Conservation (phyloP, 2,329 filamentous ascomycete species). For the Fusarium sp. region DNA sequence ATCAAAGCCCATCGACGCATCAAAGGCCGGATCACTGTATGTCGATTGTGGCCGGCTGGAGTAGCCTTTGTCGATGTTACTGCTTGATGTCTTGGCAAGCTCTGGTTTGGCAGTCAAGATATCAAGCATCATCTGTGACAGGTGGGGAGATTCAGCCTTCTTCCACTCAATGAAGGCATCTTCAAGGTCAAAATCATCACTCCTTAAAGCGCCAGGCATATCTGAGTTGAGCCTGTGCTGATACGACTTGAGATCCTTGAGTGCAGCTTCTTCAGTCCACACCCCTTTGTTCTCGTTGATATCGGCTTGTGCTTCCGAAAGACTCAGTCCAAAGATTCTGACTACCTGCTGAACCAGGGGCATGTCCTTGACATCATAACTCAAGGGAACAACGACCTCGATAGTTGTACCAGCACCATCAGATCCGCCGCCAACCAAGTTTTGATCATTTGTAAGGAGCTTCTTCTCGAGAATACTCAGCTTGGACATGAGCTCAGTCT, state of each 20-base stretch:
- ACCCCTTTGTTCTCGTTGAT: conserved; percentile 83
- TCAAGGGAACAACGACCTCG: conserved; percentile 86
- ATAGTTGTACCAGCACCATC: conserved; percentile 66
- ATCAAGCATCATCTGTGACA: conserved; percentile 94
- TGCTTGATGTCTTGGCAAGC: conserved; percentile 80
- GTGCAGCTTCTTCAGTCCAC: conserved; percentile 93
- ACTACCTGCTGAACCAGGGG: conserved; percentile 89
- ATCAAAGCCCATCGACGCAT: conserved; percentile 66
- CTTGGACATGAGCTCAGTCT: conserved; percentile 84
- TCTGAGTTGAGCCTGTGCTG: conserved; percentile 88
- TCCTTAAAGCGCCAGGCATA: conserved; percentile 80
- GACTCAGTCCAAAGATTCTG: conserved; percentile 84
- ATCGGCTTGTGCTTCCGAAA: conserved; percentile 85
- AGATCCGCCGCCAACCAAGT: conserved; percentile 66
- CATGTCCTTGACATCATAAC: conserved; percentile 97
- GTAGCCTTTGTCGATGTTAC: conserved; percentile 68
- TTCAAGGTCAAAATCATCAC: conserved; percentile 89
- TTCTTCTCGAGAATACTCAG: conserved; percentile 91
- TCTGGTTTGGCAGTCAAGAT: conserved; percentile 89
- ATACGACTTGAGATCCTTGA: conserved; percentile 93
- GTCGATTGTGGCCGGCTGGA: conserved; percentile 63
- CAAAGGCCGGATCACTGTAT: conserved; percentile 66
- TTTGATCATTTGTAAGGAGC: conserved; percentile 92
- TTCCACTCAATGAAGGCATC: conserved; percentile 93
- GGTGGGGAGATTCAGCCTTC: conserved; percentile 85